These are phyloP conservation scores for Gracilaria caudata DNA, from an alignment of 23 red algal species.

Conservation along the genomic window DNA sequence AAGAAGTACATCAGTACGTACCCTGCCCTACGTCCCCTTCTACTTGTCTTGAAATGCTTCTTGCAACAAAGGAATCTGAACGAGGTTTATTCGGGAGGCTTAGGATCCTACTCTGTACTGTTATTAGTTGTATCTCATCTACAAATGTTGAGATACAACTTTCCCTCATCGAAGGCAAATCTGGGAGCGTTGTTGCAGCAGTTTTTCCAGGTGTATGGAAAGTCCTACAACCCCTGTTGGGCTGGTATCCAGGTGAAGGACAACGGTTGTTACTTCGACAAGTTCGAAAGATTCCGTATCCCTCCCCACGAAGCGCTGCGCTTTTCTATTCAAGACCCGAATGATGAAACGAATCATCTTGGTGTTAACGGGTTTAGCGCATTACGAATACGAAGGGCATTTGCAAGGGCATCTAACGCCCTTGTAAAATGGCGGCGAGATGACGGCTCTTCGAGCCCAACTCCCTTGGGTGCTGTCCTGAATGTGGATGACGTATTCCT, in stretches of 20 bases:
- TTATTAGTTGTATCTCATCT: conserved; percentile 90
- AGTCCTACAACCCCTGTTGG: conserved; percentile 70
- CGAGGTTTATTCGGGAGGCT: conserved; percentile 84
- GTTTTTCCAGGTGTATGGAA: conserved; percentile 89
- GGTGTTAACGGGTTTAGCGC: conserved; percentile 76
- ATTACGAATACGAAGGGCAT: conserved; percentile 64
- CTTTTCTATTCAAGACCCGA: conserved; percentile 85
- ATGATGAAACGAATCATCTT: conserved; percentile 82
- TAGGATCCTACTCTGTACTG: conserved; percentile 84
- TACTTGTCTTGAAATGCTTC: conserved; percentile 89
- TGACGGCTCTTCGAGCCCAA: conserved; percentile 40
- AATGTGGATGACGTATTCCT: conserved; percentile 52
- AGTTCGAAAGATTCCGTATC: conserved; percentile 57
- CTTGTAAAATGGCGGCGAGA: conserved; percentile 70
- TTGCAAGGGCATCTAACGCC: conserved; percentile 56
- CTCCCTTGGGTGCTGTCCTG: conserved; percentile 57
- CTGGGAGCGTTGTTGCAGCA: conserved; percentile 70
- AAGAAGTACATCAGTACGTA: conserved; percentile 68
- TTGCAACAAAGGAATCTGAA: conserved; percentile 86
- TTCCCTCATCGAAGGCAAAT: conserved; percentile 69
- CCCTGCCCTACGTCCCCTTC: conserved; percentile 76
- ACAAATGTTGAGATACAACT: conserved; percentile 84
- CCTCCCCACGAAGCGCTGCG: conserved; percentile 52
- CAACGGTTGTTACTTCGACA: conserved; percentile 81
- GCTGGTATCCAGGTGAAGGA: conserved; percentile 73